These are phyloP conservation scores for Penicillium paxilli DNA, from an alignment of 495 filamentous ascomycete species.

Conservation along the genomic window DNA sequence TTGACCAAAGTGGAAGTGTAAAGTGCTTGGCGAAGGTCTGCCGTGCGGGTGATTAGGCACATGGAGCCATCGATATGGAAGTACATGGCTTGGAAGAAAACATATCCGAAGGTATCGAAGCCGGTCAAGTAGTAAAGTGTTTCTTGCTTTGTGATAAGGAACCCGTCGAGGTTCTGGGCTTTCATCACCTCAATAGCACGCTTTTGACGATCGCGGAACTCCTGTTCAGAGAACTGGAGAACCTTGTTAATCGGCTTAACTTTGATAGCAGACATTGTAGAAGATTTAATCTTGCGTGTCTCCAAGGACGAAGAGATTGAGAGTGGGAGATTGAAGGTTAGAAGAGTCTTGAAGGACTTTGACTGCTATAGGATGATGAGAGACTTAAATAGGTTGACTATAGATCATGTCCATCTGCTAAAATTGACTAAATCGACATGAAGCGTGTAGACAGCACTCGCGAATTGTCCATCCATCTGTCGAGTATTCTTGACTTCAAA, in stretches of 20 bases:
- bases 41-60: constrained; percentile 21
- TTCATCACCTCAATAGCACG: constrained; percentile 18
- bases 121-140: constrained; percentile 28
- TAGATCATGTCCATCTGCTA: too few species aligned
- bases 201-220: constrained; percentile 15
- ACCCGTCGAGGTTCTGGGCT: constrained; percentile 23
- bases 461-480: too few species aligned
- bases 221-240: constrained; percentile 17
- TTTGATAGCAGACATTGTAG: too few species aligned
- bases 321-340: too few species aligned
- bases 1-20: constrained; percentile 21
- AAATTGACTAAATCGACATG: too few species aligned
- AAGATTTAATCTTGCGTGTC: too few species aligned
- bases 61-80: constrained; percentile 25
- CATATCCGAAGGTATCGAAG: constrained; percentile 28
- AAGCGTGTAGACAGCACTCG: too few species aligned
- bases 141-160: constrained; percentile 27
- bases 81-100: constrained; percentile 30
- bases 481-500: too few species aligned
- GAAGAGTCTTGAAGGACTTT: too few species aligned
- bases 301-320: too few species aligned
- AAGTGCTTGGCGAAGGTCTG: constrained; percentile 25
- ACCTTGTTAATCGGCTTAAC: constrained; percentile 23
- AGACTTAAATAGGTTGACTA: too few species aligned
- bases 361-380: too few species aligned